Percentiles rank a stretch among this genome's conserved stretches.
These are phyloP conservation scores for Setomelanomma holmii DNA, from an alignment of 2,329 filamentous ascomycete species.

Conservation along the genomic window DNA sequence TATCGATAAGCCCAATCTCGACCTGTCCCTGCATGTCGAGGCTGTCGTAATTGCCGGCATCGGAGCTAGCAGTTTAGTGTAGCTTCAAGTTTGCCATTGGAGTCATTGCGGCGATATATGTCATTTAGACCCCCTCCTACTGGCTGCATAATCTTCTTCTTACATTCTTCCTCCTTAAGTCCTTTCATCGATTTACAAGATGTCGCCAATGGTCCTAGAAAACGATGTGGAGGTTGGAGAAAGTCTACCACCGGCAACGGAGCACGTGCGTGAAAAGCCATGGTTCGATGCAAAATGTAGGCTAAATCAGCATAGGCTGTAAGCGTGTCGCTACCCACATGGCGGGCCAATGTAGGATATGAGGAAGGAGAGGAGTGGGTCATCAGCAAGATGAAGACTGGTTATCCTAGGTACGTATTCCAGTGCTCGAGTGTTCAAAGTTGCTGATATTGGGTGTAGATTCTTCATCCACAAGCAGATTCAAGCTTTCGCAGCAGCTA, in stretches of 20 bases:
- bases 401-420: constrained; percentile 77
- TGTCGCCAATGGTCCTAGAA: constrained; percentile 36
- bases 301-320: constrained; percentile 70
- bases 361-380: constrained; percentile 93
- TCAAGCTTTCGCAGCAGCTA: constrained; percentile 71
- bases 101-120: constrained; percentile 16
- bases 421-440: background rate
- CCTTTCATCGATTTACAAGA: constrained; percentile 15
- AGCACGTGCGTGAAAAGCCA: constrained; percentile 45
- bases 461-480: constrained; percentile 94
- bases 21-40: background rate
- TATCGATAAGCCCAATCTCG: constrained; percentile 47
- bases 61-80: constrained; percentile 31
- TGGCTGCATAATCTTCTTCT: constrained; percentile 2
- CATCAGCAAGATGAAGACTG: constrained; percentile 81
- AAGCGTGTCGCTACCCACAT: constrained; percentile 94
- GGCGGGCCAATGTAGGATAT: constrained; percentile 88
- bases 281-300: constrained; percentile 1
- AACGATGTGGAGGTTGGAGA: constrained; percentile 49
- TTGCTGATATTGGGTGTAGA: constrained; percentile 52
- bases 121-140: constrained; percentile 6
- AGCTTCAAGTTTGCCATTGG: constrained; percentile 16
- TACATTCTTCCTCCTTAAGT: constrained; percentile 3
- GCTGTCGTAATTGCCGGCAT: constrained; percentile 36
- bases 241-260: constrained; percentile 48